Conservation (phyloP, 2,329 filamentous ascomycete species). For the Penicillium sp. region DNA sequence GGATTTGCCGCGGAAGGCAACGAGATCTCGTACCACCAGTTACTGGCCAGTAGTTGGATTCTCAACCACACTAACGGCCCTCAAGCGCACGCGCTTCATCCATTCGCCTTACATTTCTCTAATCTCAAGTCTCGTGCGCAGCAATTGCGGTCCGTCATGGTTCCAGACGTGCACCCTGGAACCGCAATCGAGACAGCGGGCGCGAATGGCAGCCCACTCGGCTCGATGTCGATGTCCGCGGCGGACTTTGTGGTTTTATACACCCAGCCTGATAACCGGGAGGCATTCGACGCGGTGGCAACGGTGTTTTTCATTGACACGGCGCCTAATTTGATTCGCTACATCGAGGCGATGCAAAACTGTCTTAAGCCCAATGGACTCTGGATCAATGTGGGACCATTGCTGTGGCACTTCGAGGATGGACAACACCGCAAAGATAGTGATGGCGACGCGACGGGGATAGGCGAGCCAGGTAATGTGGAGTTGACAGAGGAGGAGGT, state of each 20-base stretch:
- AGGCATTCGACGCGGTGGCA: slow-evolving; percentile 75
- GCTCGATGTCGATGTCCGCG: slow-evolving; percentile 89
- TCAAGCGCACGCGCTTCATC: slow-evolving; percentile 71
- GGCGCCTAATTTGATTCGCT: slow-evolving; percentile 86
- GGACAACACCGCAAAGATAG: slow-evolving; percentile 24
- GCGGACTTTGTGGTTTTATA: slow-evolving; percentile 93
- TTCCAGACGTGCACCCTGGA: slow-evolving; percentile 80
- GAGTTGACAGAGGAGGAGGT: slow-evolving; percentile 92
- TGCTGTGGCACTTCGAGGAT: slow-evolving; percentile 95
- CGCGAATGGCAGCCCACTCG: slow-evolving; percentile 24
- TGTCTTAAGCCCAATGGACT: slow-evolving; percentile 76
- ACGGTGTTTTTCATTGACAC: slow-evolving; percentile 98
- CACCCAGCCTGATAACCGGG: slow-evolving; percentile 59
- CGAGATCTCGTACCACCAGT: slow-evolving; percentile 94
- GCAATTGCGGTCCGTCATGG: slow-evolving; percentile 69
- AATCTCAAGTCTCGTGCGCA: slow-evolving; percentile 73
- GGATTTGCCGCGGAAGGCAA: slow-evolving; percentile 84
- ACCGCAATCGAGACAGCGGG: slow-evolving; percentile 50
- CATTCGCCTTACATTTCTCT: slow-evolving; percentile 84
- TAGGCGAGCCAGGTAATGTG: slow-evolving; percentile 84
- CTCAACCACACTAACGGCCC: slow-evolving; percentile 55
- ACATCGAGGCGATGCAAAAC: slow-evolving; percentile 77
- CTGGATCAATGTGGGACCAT: slow-evolving; percentile 84
- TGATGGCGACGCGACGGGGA: slow-evolving; percentile 54
- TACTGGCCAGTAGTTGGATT: slow-evolving; percentile 73